Percentiles rank a stretch among this genome's conserved stretches.
phyloP scores from a whole-genome alignment of 352 stramenopile species.

The Pythium periplocum region DNA sequence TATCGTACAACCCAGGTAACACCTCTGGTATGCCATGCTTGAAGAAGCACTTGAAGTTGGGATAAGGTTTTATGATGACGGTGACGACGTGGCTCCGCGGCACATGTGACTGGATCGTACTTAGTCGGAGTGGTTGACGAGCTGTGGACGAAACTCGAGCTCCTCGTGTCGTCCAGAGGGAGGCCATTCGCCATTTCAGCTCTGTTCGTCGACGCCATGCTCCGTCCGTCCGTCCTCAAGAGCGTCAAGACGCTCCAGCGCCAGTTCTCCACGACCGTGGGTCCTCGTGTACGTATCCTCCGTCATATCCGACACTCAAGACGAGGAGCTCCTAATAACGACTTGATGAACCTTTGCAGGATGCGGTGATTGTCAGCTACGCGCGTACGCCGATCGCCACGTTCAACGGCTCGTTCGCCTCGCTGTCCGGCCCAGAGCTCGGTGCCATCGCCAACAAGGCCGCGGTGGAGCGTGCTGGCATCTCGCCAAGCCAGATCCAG shows the following conservation, averaged over 20 bases:
- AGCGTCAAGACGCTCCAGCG: conserved; percentile 28
- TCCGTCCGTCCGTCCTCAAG: conserved; percentile 20
- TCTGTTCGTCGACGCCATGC: conserved; percentile 12
- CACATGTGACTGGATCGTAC: no score
- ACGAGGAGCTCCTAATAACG: neutral
- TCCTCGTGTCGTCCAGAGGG: no score
- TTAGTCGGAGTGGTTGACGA: neutral
- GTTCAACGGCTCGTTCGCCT: conserved; percentile 91
- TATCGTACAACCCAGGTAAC: conserved; percentile 1
- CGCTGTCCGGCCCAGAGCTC: conserved; percentile 87
- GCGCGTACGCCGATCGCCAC: conserved; percentile 95
- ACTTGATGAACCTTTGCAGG: conserved; percentile 21
- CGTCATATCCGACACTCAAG: neutral
- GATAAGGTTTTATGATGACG: conserved; percentile 14
- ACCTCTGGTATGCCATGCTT: conserved; percentile 5
- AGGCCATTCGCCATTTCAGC: neutral
- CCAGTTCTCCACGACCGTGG: conserved; percentile 34
- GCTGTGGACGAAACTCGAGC: conserved; percentile 17
- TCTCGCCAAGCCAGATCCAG: conserved; percentile 83
- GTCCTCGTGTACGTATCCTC: conserved; percentile 23
- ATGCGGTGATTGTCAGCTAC: conserved; percentile 94
- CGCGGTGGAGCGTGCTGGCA: conserved; percentile 64
- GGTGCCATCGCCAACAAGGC: conserved; percentile 90
- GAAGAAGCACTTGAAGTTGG: conserved; percentile 7
- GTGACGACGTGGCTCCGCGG: no score